Conservation (phyloP, 2,329 filamentous ascomycete genomes). For the Colletotrichum cordylinicola region DNA sequence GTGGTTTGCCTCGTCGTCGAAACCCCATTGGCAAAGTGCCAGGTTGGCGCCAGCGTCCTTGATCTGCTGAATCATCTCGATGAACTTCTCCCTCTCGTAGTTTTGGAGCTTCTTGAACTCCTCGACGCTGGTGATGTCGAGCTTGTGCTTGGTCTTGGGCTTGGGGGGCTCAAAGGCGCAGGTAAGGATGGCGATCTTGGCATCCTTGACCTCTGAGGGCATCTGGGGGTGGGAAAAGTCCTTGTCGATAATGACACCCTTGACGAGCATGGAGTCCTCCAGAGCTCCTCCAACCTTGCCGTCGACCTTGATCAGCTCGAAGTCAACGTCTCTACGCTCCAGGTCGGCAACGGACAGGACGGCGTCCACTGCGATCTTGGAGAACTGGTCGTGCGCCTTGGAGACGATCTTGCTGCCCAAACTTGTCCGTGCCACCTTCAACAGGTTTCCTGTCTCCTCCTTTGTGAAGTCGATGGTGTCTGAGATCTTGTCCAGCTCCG, state of each 20-base stretch:
- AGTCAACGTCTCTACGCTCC: conserved; percentile 96
- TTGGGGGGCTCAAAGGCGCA: conserved; percentile 99
- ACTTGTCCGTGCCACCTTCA: conserved; percentile 95
- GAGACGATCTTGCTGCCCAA: conserved; percentile 99
- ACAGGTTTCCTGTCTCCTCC: conserved; percentile 81
- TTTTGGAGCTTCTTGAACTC: conserved; percentile 98
- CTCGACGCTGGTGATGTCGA: conserved; percentile 95
- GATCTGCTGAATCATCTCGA: conserved; percentile 98
- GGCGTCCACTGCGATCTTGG: conserved; percentile 95
- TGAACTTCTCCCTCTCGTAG: conserved; percentile 95
- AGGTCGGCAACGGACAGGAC: conserved; percentile 96
- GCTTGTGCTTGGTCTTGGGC: conserved; percentile 99
- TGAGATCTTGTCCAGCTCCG: conserved; percentile 90
- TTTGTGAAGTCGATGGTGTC: conserved; percentile 87
- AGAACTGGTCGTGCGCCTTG: conserved; percentile 97
- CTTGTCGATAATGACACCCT: conserved; percentile 99
- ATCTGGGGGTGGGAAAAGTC: conserved; percentile 99
- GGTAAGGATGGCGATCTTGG: conserved; percentile 96
- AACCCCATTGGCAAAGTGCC: conserved; percentile 99
- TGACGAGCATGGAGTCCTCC: conserved; percentile 92
- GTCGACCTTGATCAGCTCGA: conserved; percentile 99
- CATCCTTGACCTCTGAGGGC: conserved; percentile 93
- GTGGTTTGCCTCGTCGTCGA: conserved; percentile 99
- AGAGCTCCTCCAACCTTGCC: conserved; percentile 95
- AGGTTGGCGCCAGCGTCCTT: conserved; percentile 97